These are phyloP conservation scores for Tilletia walkeri DNA, from an alignment of 1,284 basidiomycete genomes.

Conservation along the genomic window DNA sequence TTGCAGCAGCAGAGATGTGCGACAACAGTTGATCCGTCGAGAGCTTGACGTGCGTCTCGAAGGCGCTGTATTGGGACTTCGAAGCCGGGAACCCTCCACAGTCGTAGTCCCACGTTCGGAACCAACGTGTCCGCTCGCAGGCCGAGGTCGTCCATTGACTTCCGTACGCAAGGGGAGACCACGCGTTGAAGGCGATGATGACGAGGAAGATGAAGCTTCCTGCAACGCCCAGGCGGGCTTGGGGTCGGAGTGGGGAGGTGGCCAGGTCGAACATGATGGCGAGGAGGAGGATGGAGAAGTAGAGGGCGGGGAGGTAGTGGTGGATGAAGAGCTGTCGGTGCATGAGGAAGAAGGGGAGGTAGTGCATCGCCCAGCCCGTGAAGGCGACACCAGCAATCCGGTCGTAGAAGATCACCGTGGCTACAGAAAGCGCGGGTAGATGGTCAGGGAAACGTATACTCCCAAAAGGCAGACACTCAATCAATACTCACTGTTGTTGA, in stretches of 20 bases:
- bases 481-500: constrained; percentile 72
- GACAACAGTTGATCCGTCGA: constrained; percentile 11
- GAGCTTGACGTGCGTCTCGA: constrained; percentile 33
- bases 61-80: constrained; percentile 31
- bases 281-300: constrained; percentile 81
- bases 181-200: constrained; percentile 74
- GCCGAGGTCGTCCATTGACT: constrained; percentile 77
- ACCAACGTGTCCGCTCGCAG: constrained; percentile 77
- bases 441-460: constrained; percentile 25
- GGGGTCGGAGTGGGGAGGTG: constrained; percentile 74
- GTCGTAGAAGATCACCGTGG: constrained; percentile 87
- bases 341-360: constrained; percentile 96
- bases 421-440: constrained; percentile 57
- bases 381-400: constrained; percentile 84
- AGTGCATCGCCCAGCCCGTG: constrained; percentile 90
- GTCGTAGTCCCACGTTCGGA: constrained; percentile 92
- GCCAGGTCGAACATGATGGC: constrained; percentile 79
- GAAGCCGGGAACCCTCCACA: constrained; percentile 63
- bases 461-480: background rate
- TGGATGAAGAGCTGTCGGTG: constrained; percentile 91
- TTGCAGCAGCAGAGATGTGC: no score
- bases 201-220: constrained; percentile 70
- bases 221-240: constrained; percentile 75
- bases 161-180: constrained; percentile 83
- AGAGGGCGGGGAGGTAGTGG: constrained; percentile 93